Conservation (phyloP, 768 basidiomycete genomes). For the Mycena leptocephala region DNA sequence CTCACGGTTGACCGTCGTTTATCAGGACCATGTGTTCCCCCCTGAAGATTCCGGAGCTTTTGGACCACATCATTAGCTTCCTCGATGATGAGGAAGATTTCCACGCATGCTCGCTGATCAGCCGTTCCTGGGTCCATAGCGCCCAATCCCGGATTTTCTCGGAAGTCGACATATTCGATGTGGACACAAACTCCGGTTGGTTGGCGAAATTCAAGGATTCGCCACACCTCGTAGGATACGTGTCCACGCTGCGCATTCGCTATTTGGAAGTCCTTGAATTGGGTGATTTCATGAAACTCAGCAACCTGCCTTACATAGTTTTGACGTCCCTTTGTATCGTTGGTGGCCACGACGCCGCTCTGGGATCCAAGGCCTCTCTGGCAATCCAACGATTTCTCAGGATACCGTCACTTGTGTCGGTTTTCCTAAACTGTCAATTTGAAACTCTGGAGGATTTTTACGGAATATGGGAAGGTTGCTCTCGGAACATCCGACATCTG, state of each 20-base stretch:
- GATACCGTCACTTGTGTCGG: background rate
- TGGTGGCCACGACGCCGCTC: background rate
- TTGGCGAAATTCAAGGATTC: background rate
- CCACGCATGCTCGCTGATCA: background rate
- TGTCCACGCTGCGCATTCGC: background rate
- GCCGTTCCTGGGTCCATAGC: slow-evolving; percentile 4
- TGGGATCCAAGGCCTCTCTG: background rate
- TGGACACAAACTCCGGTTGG: background rate
- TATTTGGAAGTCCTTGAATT: background rate
- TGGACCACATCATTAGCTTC: background rate
- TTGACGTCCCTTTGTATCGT: background rate
- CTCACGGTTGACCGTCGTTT: background rate
- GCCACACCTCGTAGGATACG: background rate
- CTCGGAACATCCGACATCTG: background rate
- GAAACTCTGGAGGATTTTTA: background rate
- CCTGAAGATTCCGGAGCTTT: background rate
- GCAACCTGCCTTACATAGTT: background rate
- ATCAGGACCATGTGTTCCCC: background rate
- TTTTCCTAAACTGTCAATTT: background rate
- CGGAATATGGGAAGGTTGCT: slow-evolving; percentile 2
- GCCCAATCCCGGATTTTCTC: slow-evolving; percentile 1
- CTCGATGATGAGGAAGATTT: background rate
- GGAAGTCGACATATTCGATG: background rate
- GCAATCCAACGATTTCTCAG: background rate
- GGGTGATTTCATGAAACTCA: slow-evolving; percentile 3